Base-by-base conservation (phyloP, 2,329 filamentous ascomycete genomes). In the Dactylella cylindrospora region DNA sequence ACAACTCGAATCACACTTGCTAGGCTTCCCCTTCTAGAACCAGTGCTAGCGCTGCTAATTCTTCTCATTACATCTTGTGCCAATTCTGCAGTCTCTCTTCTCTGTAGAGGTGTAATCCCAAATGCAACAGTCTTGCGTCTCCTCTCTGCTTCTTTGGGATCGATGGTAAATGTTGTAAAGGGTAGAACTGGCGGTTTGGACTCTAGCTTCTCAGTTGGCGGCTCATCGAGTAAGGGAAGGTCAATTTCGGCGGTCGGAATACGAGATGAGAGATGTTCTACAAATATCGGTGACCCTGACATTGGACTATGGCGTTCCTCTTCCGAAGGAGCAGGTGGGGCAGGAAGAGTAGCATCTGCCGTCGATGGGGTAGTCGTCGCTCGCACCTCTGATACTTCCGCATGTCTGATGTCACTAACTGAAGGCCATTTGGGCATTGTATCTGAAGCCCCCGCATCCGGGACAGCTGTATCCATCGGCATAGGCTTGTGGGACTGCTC, bases 1-100 rank as follows among this genome's bases (percentile, higher is more conserved):
- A 68, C 59, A 22, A 68, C 62, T 32, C 45, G 61, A 23, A 68
- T 47, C 50, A 68, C 68, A 32, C 60, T 64, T 15, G 43, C 43
- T 20, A 62, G 31, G 39, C 49, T 62, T 2, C 57, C 49, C 23
- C 31, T 43, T 32, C 57, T 54, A n/a, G n/a, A n/a, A 9, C 25
- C 44, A 4, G 33, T 32, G 15, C 44, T 22, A 26, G 47, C 32
- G 20, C 49, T 54, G 26, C 57, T 62, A 7, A 62, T 44, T 19
- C 57, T 22, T 20, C 57, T 49, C 32, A 62, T 39, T 20, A 62
- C 57, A 45, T 54, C 49, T 22, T 62, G 57, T 3, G 57, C 57
- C 12, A 62, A 25, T 29, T 54, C 57, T 28, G 57, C 57, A 4
- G 57, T 54, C 36, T 54, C 57, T 29, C 57, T 31, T 36, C 57